Conservation (phyloP, 805 yeast species). For the Suhomyces sp. region DNA sequence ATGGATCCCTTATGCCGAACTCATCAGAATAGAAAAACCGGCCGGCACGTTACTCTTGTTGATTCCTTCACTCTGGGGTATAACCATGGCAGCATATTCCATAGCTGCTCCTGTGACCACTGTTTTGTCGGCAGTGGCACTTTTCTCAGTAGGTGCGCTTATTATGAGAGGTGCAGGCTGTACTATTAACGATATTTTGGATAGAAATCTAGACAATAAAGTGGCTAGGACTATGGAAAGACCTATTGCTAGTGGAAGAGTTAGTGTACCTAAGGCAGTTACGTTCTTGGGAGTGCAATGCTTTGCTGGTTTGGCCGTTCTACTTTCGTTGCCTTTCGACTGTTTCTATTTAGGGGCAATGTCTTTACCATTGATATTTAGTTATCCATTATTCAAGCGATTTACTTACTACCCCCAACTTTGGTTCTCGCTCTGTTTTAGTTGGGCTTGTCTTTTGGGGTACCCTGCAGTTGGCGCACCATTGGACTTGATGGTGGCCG, state of each 20-base stretch:
- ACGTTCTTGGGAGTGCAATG: constrained; percentile 73
- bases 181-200: constrained; percentile 87
- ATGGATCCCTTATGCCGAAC: constrained; percentile 86
- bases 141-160: constrained; percentile 81
- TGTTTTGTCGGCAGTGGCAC: constrained; percentile 57
- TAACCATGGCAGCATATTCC: constrained; percentile 81
- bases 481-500: constrained; percentile 70
- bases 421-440: constrained; percentile 74
- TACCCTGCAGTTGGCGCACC: constrained; percentile 92
- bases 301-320: constrained; percentile 65
- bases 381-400: constrained; percentile 91
- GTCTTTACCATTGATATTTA: constrained; percentile 72
- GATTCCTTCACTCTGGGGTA: constrained; percentile 90
- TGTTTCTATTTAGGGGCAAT: constrained; percentile 82
- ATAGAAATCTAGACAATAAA: constrained; percentile 74
- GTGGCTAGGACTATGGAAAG: constrained; percentile 87
- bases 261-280: constrained; percentile 66
- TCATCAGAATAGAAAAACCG: constrained; percentile 91
- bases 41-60: constrained; percentile 87
- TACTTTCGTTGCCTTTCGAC: constrained; percentile 70
- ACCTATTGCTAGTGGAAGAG: constrained; percentile 90
- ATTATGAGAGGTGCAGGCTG: constrained; percentile 99
- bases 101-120: constrained; percentile 65
- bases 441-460: constrained; percentile 93
- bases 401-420: constrained; percentile 95